Conservation (phyloP, 768 basidiomycete species). For the Boletus tomentosulus region DNA sequence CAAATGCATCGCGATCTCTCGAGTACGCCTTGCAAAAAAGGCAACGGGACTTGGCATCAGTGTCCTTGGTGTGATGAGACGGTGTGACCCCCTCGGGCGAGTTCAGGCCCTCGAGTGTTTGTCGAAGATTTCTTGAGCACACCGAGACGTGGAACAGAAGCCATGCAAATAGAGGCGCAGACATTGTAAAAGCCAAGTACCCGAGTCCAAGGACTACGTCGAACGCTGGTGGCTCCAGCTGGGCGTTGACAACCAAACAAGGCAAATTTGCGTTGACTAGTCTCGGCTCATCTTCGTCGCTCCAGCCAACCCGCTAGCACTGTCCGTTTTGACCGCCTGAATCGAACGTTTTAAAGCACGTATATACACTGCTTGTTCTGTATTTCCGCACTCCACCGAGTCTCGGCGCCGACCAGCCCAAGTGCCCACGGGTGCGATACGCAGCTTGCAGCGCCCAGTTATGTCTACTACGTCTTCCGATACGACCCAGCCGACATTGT, state of each 20-base stretch:
- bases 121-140: background rate
- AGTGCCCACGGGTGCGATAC: no score
- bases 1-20: slow-evolving; percentile 38
- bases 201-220: no score
- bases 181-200: background rate
- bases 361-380: background rate
- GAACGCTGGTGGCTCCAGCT: no score
- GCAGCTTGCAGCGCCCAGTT: background rate
- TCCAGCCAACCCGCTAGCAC: no score
- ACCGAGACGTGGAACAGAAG: background rate
- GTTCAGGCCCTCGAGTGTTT: background rate
- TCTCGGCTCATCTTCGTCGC: no score
- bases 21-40: slow-evolving; percentile 43
- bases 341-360: background rate
- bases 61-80: background rate
- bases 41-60: slow-evolving; percentile 1
- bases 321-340: background rate
- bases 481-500: slow-evolving; percentile 26
- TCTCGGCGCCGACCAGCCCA: background rate
- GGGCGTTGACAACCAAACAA: slow-evolving; percentile 2
- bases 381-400: background rate
- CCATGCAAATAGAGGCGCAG: slow-evolving; percentile 8
- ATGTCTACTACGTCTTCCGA: slow-evolving; percentile 33
- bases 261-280: slow-evolving; percentile 4
- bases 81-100: background rate